Conservation (phyloP, 805 yeast species). For the Starmerella cellae region DNA sequence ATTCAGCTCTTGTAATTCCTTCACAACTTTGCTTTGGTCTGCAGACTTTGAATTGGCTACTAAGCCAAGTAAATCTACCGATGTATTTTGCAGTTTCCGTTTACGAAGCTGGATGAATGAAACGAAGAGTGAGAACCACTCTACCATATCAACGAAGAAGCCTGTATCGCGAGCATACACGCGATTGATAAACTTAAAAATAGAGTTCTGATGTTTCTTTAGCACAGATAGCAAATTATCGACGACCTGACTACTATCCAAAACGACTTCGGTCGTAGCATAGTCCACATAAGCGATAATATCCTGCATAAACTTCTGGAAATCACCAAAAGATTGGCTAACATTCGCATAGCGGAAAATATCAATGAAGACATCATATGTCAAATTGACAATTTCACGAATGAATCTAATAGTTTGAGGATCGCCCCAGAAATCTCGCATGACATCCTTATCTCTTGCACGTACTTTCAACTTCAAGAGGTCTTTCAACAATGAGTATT, state of each 20-base stretch:
- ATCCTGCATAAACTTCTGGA: slow-evolving; percentile 55
- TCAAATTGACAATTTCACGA: slow-evolving; percentile 56
- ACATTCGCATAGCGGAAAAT: slow-evolving; percentile 56
- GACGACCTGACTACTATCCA: slow-evolving; percentile 50
- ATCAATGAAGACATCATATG: slow-evolving; percentile 60
- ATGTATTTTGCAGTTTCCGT: slow-evolving; percentile 26
- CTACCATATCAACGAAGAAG: slow-evolving; percentile 55
- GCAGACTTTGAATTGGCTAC: slow-evolving; percentile 22
- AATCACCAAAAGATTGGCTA: slow-evolving; percentile 48
- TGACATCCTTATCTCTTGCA: slow-evolving; percentile 58
- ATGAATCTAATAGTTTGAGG: slow-evolving; percentile 65
- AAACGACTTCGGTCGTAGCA: slow-evolving; percentile 36
- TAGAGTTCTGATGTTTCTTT: slow-evolving; percentile 55
- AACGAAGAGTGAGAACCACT: slow-evolving; percentile 61
- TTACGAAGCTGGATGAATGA: slow-evolving; percentile 50
- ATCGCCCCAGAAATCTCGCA: slow-evolving; percentile 73
- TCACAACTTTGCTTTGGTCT: slow-evolving; percentile 27
- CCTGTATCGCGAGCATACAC: slow-evolving; percentile 68
- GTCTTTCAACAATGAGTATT: slow-evolving; percentile 45
- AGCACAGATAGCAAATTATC: slow-evolving; percentile 51
- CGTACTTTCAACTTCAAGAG: slow-evolving; percentile 52
- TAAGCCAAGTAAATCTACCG: slow-evolving; percentile 34
- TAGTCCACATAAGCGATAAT: slow-evolving; percentile 44
- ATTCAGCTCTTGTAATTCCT: slow-evolving; percentile 34
- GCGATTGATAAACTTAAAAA: slow-evolving; percentile 65